Evolutionary conservation across 2,329 filamentous ascomycete species (phyloP).

Genomic region (Alternaria tenuissima): DNA sequence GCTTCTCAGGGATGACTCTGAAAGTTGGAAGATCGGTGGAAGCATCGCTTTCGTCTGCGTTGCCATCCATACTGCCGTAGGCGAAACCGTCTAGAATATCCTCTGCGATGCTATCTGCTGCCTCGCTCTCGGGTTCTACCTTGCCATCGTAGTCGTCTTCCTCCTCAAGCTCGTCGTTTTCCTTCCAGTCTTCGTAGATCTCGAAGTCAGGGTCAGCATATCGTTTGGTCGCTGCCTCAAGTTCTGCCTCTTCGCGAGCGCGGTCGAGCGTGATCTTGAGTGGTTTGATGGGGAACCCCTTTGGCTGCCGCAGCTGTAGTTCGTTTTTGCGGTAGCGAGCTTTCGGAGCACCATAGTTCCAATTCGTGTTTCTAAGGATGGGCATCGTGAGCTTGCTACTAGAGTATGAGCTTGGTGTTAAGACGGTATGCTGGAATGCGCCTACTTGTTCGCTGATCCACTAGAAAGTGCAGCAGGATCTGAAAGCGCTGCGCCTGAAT

Average conservation of each 20-base stretch:
- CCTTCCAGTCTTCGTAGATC: constrained; percentile 7
- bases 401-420: neutral
- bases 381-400: constrained; percentile 6
- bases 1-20: neutral
- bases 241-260: constrained; percentile 9
- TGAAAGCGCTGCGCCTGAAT: constrained; percentile 13
- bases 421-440: neutral
- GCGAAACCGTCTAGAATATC: neutral
- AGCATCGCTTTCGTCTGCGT: neutral
- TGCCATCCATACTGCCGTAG: neutral
- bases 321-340: constrained; percentile 2
- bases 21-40: neutral
- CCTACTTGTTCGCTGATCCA: constrained; percentile 1
- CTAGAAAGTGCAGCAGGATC: neutral
- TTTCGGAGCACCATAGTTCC: constrained; percentile 3
- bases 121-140: neutral
- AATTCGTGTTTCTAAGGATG: neutral
- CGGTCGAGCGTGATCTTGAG: constrained; percentile 7
- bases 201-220: constrained; percentile 1
- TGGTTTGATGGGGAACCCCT: constrained; percentile 14
- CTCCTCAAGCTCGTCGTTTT: neutral
- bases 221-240: neutral
- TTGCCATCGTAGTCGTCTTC: neutral
- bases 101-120: neutral
- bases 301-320: constrained; percentile 9